Conservation (phyloP, 495 filamentous ascomycete genomes). For the Penicillium atrosanguineum region DNA sequence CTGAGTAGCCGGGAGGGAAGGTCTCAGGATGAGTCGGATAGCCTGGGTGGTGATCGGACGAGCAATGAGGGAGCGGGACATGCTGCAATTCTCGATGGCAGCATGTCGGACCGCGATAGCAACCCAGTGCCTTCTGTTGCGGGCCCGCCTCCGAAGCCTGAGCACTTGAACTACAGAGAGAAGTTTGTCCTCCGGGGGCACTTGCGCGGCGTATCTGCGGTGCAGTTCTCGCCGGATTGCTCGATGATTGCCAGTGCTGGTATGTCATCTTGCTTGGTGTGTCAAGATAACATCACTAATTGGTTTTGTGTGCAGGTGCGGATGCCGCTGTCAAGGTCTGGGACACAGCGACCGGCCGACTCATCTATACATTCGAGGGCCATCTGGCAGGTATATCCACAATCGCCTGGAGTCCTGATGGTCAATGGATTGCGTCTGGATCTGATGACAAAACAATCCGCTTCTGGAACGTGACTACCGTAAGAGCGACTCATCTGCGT, state of each 20-base stretch:
- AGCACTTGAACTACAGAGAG: constrained; percentile 55
- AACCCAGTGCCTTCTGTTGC: constrained; percentile 33
- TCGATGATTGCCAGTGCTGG: constrained; percentile 85
- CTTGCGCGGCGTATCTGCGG: constrained; percentile 72
- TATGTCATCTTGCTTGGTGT: constrained; percentile 29
- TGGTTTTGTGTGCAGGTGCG: constrained; percentile 53
- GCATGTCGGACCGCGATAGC: constrained; percentile 29
- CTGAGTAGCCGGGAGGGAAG: constrained; percentile 11
- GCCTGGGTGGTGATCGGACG: constrained; percentile 15
- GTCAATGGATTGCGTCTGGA: constrained; percentile 79
- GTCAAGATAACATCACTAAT: not conserved
- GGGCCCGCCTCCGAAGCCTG: constrained; percentile 44
- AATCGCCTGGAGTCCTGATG: constrained; percentile 88
- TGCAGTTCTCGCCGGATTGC: constrained; percentile 87
- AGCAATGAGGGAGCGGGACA: constrained; percentile 6
- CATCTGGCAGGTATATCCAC: constrained; percentile 90
- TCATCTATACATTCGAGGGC: constrained; percentile 84
- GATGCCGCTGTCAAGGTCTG: constrained; percentile 89
- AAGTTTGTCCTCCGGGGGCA: constrained; percentile 73
- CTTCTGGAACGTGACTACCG: constrained; percentile 82
- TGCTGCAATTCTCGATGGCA: constrained; percentile 14
- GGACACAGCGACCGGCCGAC: constrained; percentile 73
- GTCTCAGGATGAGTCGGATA: constrained; percentile 19
- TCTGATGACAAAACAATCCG: constrained; percentile 96
- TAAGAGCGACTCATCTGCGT: constrained; percentile 27